Percentiles rank a stretch among this genome's conserved stretches.
These are phyloP conservation scores for Chaetomiaceae sp. DNA, from an alignment of 2,329 filamentous ascomycete species.

Conservation along the genomic window DNA sequence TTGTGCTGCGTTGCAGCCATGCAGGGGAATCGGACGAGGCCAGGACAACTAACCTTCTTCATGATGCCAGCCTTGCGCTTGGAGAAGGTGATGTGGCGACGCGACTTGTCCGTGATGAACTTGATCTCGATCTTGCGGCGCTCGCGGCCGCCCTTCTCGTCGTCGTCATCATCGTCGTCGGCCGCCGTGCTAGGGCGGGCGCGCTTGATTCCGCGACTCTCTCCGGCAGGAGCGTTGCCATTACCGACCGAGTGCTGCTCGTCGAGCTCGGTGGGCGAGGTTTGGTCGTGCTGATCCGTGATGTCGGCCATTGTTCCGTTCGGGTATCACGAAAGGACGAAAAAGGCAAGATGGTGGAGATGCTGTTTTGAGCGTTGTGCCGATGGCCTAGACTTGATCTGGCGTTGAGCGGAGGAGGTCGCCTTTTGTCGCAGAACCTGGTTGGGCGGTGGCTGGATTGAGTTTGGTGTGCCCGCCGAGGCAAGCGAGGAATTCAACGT, in stretches of 20 bases:
- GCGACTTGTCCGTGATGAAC: slow-evolving; percentile 99
- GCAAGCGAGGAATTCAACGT: slow-evolving; percentile 42
- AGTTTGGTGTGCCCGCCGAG: slow-evolving; percentile 45
- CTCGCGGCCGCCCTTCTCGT: slow-evolving; percentile 96
- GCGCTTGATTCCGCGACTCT: slow-evolving; percentile 85
- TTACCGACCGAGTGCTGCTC: slow-evolving; percentile 69
- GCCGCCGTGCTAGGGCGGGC: slow-evolving; percentile 72
- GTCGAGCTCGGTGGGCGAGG: slow-evolving; percentile 69
- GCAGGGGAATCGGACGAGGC: not conserved
- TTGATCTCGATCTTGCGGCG: slow-evolving; percentile 99
- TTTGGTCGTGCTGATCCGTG: slow-evolving; percentile 71
- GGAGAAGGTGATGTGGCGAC: slow-evolving; percentile 98
- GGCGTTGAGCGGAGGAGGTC: slow-evolving; percentile 51
- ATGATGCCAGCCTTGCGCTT: slow-evolving; percentile 99
- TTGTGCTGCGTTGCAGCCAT: not conserved
- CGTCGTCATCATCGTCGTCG: slow-evolving; percentile 95
- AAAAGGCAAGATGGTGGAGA: slow-evolving; percentile 57
- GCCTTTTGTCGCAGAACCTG: slow-evolving; percentile 52
- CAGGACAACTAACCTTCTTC: slow-evolving; percentile 84
- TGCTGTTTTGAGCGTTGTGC: slow-evolving; percentile 62
- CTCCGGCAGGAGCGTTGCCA: slow-evolving; percentile 59
- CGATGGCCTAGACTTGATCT: slow-evolving; percentile 64
- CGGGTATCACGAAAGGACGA: slow-evolving; percentile 45
- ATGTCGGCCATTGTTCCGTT: slow-evolving; percentile 67
- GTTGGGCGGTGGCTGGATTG: slow-evolving; percentile 48